Evolutionary conservation across 2,329 filamentous ascomycete genomes (phyloP), one percentile per base, ranked within the genome.

Genomic region (Xylariaceae sp.): DNA sequence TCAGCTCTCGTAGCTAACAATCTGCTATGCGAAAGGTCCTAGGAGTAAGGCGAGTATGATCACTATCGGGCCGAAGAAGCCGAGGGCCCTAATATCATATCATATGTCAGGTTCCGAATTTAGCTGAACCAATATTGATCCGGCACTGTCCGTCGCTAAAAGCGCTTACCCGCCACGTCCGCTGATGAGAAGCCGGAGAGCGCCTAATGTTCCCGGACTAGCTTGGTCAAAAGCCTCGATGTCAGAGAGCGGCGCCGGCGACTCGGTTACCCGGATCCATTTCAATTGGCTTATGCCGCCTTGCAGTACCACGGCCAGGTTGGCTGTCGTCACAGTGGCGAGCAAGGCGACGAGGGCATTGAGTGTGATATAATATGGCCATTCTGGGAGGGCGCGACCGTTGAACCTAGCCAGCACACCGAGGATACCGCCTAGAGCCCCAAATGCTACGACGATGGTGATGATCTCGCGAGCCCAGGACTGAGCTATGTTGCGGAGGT

Each of bases 201-300:
- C 59, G 1, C 63, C 63, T 50, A 57, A 54, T 1, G 58, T 58
- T 2, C 63, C 62, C 3, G 62, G 59, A 21, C 63, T 65, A 5
- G 63, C 63, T 16, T 65, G 60, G 33, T 66, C 63, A 27, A 64
- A 62, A 2, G 52, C 45, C 48, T 66, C 63, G 57, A 65, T 63
- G 11, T 64, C 60, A 1, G 56, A 49, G 12, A 65, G 41, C 3
- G 60, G 61, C n/a, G 55, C 54, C 21, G 53, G 47, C 5, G 57
- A 51, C 12, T 55, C 55, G 53, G 58, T 61, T 51, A 66, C 62
- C 3, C 57, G 56, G 36, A 64, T 60, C 63, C 61, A 65, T 34
- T 66, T 64, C 5, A 64, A 45, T 48, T 64, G 62, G 14, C 58
- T 58, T 22, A 66, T 52, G 1, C 63, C 61, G 14, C 58, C 60